phyloP scores from a whole-genome alignment of 2,329 filamentous ascomycete genomes.

The Aureobasidium sp. region DNA sequence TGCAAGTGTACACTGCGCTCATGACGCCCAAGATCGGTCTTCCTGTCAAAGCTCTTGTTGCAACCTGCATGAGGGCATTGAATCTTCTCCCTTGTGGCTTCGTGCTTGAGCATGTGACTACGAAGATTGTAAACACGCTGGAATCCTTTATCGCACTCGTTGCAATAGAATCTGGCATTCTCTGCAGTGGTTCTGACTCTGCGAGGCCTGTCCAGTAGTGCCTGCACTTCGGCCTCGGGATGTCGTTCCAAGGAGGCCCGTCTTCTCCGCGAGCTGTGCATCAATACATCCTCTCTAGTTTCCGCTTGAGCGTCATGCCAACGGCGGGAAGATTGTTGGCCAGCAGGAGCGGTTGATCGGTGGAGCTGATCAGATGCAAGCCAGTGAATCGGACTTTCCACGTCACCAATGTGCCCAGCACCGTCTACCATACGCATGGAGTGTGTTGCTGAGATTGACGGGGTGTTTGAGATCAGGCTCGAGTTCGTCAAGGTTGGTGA shows the following conservation, averaged over 20 bases:
- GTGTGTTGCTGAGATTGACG: background rate
- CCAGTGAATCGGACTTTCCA: background rate
- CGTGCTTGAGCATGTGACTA: constrained; percentile 78
- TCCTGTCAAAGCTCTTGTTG: constrained; percentile 70
- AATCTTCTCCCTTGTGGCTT: constrained; percentile 67
- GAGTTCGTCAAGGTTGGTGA: constrained; percentile 6
- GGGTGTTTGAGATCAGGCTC: background rate
- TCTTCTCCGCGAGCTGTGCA: background rate
- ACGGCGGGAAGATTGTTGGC: background rate
- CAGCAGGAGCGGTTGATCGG: background rate
- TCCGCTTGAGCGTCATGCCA: background rate
- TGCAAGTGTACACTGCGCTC: constrained; percentile 59
- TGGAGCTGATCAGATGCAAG: background rate
- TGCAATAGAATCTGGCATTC: constrained; percentile 66
- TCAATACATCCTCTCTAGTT: background rate
- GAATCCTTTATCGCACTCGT: constrained; percentile 70
- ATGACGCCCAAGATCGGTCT: constrained; percentile 64
- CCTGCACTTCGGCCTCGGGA: background rate
- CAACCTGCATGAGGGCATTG: constrained; percentile 59
- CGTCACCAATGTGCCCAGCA: background rate
- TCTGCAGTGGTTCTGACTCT: constrained; percentile 44
- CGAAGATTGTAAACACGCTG: constrained; percentile 81
- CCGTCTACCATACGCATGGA: background rate
- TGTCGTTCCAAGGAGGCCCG: background rate
- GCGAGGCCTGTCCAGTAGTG: constrained; percentile 19